Evolutionary conservation across 768 basidiomycete genomes (phyloP).

Genomic region (Tylopilus sp.): DNA sequence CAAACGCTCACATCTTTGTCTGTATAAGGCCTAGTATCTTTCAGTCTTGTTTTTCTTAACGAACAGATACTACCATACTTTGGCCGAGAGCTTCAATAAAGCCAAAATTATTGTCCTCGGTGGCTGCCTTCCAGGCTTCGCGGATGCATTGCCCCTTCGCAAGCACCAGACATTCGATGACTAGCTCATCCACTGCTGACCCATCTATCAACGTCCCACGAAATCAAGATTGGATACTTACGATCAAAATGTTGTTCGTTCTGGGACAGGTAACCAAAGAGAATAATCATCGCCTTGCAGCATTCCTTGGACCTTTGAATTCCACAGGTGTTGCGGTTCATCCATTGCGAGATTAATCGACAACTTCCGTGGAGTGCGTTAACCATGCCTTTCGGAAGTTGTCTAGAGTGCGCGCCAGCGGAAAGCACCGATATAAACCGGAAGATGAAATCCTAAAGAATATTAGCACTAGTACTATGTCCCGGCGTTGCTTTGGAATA

Average conservation of each 20-base stretch:
- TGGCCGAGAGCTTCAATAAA: slow-evolving; percentile 17
- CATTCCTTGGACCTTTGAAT: slow-evolving; percentile 29
- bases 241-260: slow-evolving; percentile 18
- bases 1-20: slow-evolving; percentile 14
- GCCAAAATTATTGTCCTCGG: slow-evolving; percentile 5
- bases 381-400: slow-evolving; percentile 16
- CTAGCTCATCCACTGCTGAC: slow-evolving; percentile 15
- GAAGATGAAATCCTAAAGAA: slow-evolving; percentile 17
- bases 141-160: slow-evolving; percentile 9
- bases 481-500: not conserved
- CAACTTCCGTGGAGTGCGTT: slow-evolving; percentile 20
- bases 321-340: slow-evolving; percentile 20
- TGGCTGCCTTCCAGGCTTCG: slow-evolving; percentile 23
- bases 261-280: slow-evolving; percentile 22
- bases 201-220: not conserved
- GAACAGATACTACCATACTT: slow-evolving; percentile 11
- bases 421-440: slow-evolving; percentile 24
- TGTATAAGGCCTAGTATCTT: slow-evolving; percentile 10
- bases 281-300: slow-evolving; percentile 27
- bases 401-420: slow-evolving; percentile 4
- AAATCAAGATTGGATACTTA: slow-evolving; percentile 9
- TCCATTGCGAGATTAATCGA: slow-evolving; percentile 21
- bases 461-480: slow-evolving; percentile 9
- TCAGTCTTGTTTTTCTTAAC: slow-evolving; percentile 1
- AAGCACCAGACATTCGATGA: slow-evolving; percentile 19